Percentiles rank a stretch among this genome's conserved stretches.
phyloP scores from a whole-genome alignment of 73 alveolate genomes.

The Uronychia setigera region DNA sequence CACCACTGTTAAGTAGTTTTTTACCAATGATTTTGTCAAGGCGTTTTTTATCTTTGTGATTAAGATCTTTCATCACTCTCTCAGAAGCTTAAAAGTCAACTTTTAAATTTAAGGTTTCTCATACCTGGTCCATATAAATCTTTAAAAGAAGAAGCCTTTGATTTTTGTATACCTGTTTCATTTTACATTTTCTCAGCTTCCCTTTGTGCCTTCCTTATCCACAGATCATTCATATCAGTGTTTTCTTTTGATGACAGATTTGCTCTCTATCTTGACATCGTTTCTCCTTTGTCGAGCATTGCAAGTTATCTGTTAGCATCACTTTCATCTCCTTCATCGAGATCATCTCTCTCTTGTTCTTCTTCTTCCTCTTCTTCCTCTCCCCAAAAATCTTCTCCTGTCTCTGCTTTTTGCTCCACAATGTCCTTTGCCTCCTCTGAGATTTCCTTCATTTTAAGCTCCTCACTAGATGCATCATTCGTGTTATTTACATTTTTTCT shows the following conservation, averaged over 20 bases:
- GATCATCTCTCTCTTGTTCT: background rate
- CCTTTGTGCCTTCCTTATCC: background rate
- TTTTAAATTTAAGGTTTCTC: background rate
- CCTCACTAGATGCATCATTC: background rate
- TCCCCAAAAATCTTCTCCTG: too few species aligned
- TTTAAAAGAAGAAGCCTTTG: background rate
- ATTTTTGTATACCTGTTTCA: background rate
- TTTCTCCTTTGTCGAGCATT: background rate
- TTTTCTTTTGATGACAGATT: background rate
- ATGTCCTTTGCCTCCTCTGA: too few species aligned
- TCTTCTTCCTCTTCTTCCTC: background rate
- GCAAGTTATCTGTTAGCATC: background rate
- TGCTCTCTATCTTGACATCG: background rate
- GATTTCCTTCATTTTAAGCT: background rate
- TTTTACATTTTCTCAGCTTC: background rate
- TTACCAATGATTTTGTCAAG: background rate
- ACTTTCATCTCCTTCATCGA: background rate
- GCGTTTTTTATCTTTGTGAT: background rate
- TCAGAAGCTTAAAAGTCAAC: background rate
- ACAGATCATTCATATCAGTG: background rate
- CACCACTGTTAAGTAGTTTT: too few species aligned
- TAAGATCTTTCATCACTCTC: background rate
- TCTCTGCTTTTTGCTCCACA: too few species aligned
- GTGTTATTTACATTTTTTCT: background rate
- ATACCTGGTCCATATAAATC: background rate